Percentiles rank a stretch among this genome's conserved stretches.
These are phyloP conservation scores for Byssoonygena ceratinophila DNA, from an alignment of 2,329 filamentous ascomycete species.

Conservation along the genomic window DNA sequence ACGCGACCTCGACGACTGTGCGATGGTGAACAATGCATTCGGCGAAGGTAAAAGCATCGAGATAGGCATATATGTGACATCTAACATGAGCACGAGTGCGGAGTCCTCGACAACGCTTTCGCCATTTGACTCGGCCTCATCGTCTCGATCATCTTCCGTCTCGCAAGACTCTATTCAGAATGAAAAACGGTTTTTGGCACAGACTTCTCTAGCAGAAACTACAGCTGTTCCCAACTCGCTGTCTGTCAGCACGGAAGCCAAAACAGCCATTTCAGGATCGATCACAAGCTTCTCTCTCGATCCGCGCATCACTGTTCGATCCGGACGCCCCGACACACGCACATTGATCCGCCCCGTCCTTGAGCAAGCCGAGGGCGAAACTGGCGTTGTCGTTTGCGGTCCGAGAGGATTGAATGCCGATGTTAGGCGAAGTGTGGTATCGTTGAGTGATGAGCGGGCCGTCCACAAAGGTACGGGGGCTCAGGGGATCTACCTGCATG, in stretches of 20 bases:
- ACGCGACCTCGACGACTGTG: conserved; percentile 34
- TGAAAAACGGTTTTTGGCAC: too few species aligned
- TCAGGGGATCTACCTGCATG: conserved; percentile 52
- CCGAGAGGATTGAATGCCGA: conserved; percentile 46
- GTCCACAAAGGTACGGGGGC: conserved; percentile 58
- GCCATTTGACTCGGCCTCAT: background rate
- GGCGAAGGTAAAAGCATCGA: conserved; percentile 36
- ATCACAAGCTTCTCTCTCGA: conserved; percentile 15
- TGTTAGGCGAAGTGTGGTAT: conserved; percentile 46
- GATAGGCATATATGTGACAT: conserved; percentile 47
- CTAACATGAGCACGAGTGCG: conserved; percentile 32
- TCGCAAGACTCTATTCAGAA: background rate
- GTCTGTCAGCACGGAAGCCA: background rate
- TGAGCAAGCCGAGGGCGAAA: conserved; percentile 52
- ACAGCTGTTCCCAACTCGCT: background rate
- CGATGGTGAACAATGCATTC: conserved; percentile 22
- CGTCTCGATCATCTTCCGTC: conserved; percentile 1
- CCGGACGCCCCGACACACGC: conserved; percentile 44
- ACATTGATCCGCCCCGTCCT: conserved; percentile 46
- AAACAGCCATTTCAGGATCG: conserved; percentile 13
- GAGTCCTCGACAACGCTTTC: background rate
- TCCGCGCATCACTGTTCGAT: conserved; percentile 29
- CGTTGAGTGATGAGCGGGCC: conserved; percentile 52
- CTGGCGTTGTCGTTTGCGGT: conserved; percentile 53
- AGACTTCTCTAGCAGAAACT: background rate